These are phyloP conservation scores for Macrotyloma uniflorum DNA, from an alignment of 306 rosid genomes.

Conservation along the genomic window DNA sequence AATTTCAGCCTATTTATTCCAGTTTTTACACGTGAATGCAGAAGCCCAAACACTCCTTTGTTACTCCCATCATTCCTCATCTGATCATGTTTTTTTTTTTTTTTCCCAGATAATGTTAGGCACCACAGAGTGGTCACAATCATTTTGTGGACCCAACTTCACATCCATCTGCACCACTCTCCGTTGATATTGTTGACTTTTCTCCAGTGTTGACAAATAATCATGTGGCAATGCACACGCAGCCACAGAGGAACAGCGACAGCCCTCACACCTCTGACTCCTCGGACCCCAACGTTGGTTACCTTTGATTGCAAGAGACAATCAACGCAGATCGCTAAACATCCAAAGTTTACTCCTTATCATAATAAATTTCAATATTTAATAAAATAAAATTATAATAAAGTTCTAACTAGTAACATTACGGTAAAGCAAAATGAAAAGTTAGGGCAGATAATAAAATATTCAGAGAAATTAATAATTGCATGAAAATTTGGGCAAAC, in stretches of 20 bases:
- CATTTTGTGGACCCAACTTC: conserved; percentile 39
- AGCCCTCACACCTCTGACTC: neutral
- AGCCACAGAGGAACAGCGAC: neutral
- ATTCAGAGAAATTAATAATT: neutral
- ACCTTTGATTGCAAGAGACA: conserved; percentile 13
- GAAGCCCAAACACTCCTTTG: neutral
- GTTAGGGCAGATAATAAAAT: neutral
- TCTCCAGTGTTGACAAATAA: neutral
- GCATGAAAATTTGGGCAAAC: neutral
- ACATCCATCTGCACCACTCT: neutral
- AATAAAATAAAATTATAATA: too few relatives aligned
- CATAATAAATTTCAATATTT: too few relatives aligned
- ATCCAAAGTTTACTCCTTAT: too few relatives aligned
- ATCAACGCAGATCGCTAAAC: neutral
- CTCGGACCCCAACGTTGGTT: neutral
- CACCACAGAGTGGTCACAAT: conserved; percentile 42
- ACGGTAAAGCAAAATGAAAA: neutral
- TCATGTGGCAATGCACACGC: conserved; percentile 4
- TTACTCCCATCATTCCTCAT: conserved; percentile 20
- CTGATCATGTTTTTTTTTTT: too few relatives aligned
- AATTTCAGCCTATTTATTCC: too few relatives aligned
- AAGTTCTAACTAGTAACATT: neutral
- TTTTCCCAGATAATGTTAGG: neutral
- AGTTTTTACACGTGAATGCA: neutral
- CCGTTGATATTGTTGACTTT: conserved; percentile 29